Percentiles rank a stretch among this genome's conserved stretches.
Evolutionary conservation across 2,329 filamentous ascomycete species (phyloP).

Genomic region (Dactylellina haptotyla): DNA sequence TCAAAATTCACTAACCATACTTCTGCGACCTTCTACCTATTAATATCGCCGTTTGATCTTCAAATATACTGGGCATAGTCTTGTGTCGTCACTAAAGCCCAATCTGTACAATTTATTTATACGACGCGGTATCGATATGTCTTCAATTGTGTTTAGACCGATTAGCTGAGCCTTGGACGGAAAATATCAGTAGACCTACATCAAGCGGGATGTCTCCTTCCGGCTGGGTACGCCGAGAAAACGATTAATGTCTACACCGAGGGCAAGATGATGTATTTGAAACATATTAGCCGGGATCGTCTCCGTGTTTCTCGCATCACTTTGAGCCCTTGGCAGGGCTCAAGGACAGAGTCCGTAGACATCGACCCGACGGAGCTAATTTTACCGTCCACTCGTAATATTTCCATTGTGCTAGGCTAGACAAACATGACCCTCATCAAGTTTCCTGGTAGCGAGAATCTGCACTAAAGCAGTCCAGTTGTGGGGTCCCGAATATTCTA

Average conservation of each 20-base stretch:
- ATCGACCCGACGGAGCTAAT: constrained; percentile 2
- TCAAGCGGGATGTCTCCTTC: too few species aligned
- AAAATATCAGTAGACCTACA: too few species aligned
- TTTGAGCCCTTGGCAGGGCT: constrained; percentile 3
- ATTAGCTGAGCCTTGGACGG: too few species aligned
- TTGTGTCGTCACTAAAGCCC: too few species aligned
- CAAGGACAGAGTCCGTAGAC: not conserved
- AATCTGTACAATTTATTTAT: too few species aligned
- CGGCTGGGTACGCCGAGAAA: too few species aligned
- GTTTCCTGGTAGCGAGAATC: constrained; percentile 39
- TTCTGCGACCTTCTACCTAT: too few species aligned
- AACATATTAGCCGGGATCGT: not conserved
- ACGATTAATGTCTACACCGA: not conserved
- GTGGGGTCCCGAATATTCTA: constrained; percentile 25
- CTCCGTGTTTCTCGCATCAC: not conserved
- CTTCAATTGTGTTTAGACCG: too few species aligned
- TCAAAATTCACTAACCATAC: not conserved
- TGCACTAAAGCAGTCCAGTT: constrained; percentile 4
- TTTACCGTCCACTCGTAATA: constrained; percentile 9
- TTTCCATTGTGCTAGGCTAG: not conserved
- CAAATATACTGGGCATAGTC: too few species aligned
- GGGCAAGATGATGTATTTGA: not conserved
- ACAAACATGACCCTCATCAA: not conserved
- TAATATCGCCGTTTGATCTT: too few species aligned
- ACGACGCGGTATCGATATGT: too few species aligned